Conservation (phyloP, 2,329 filamentous ascomycete genomes). For the Exophiala alcalophila region DNA sequence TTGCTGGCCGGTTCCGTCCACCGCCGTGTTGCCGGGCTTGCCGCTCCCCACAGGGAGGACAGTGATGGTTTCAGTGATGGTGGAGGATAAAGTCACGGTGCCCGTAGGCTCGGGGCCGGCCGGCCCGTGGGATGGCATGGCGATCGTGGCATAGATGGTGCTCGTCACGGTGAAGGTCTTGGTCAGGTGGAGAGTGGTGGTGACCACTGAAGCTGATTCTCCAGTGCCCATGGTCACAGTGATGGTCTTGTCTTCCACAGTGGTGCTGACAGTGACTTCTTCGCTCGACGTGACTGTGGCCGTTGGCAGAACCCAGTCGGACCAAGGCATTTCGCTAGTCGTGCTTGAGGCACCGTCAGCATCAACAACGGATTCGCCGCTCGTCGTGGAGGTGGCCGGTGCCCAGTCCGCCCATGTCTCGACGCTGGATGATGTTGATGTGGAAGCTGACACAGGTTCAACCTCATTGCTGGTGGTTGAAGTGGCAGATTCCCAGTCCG, state of each 20-base stretch:
- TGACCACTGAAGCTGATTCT: slow-evolving; percentile 21
- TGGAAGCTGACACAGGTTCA: neutral
- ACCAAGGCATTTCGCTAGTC: slow-evolving; percentile 3
- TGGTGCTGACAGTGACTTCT: slow-evolving; percentile 17
- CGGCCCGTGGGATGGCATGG: slow-evolving; percentile 11
- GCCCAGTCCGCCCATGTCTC: slow-evolving; percentile 12
- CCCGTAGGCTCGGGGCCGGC: slow-evolving; percentile 3
- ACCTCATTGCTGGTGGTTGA: neutral
- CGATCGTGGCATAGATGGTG: slow-evolving; percentile 24
- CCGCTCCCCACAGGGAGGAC: slow-evolving; percentile 9
- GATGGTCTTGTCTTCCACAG: slow-evolving; percentile 14
- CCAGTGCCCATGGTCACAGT: slow-evolving; percentile 22
- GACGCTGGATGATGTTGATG: neutral
- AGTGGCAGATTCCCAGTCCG: slow-evolving; percentile 4
- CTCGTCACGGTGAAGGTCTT: slow-evolving; percentile 19
- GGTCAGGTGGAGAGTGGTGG: slow-evolving; percentile 22
- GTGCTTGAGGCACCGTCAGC: neutral
- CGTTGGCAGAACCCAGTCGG: slow-evolving; percentile 7
- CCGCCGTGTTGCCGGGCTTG: neutral
- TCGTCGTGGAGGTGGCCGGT: slow-evolving; percentile 1
- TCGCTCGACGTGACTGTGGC: slow-evolving; percentile 14
- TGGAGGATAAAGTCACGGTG: slow-evolving; percentile 17
- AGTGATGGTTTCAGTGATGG: slow-evolving; percentile 19
- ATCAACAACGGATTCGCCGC: neutral
- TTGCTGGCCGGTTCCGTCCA: neutral